A percentile compares a stretch with the other conserved stretches of the same genome.
phyloP scores from a whole-genome alignment of 2,329 filamentous ascomycete species.

The Ophiostoma montium region DNA sequence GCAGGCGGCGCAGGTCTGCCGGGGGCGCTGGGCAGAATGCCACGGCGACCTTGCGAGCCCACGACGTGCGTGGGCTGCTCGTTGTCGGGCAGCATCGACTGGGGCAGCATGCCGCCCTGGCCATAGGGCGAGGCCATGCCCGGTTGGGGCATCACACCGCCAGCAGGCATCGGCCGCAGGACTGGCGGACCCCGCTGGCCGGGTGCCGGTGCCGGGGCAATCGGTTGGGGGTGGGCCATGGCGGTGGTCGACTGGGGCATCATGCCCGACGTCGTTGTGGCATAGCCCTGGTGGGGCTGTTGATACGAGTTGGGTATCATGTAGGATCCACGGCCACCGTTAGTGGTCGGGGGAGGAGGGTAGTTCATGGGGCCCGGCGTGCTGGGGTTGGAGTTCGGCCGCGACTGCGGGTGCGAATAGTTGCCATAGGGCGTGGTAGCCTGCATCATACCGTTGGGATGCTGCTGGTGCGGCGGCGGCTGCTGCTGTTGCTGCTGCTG shows the following conservation, averaged over 20 bases:
- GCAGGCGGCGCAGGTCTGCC: slow-evolving; percentile 67
- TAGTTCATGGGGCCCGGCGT: slow-evolving; percentile 47
- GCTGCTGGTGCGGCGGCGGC: slow-evolving; percentile 9
- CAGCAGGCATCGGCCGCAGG: slow-evolving; percentile 56
- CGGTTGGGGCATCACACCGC: slow-evolving; percentile 45
- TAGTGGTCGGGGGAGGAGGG: slow-evolving; percentile 29
- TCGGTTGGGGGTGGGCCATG: slow-evolving; percentile 58
- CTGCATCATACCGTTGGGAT: slow-evolving; percentile 32
- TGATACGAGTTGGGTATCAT: slow-evolving; percentile 42
- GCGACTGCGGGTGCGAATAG: slow-evolving; percentile 45
- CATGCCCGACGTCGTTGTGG: slow-evolving; percentile 41
- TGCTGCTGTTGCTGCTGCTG: slow-evolving; percentile 20
- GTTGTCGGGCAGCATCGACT: slow-evolving; percentile 38
- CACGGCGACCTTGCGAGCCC: slow-evolving; percentile 81
- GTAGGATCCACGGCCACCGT: slow-evolving; percentile 34
- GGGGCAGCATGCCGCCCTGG: slow-evolving; percentile 40
- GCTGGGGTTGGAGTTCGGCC: slow-evolving; percentile 46
- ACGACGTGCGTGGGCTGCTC: slow-evolving; percentile 80
- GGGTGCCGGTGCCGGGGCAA: slow-evolving; percentile 53
- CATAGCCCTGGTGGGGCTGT: slow-evolving; percentile 39
- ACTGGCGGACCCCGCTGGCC: slow-evolving; percentile 42
- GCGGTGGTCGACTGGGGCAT: slow-evolving; percentile 53
- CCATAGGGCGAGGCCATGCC: slow-evolving; percentile 47
- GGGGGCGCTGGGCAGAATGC: slow-evolving; percentile 81
- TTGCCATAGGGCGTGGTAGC: slow-evolving; percentile 36